A percentile compares a stretch with the other conserved stretches of the same genome.
phyloP scores from a whole-genome alignment of 169 alveolate genomes.

The Plasmodium ovale region DNA sequence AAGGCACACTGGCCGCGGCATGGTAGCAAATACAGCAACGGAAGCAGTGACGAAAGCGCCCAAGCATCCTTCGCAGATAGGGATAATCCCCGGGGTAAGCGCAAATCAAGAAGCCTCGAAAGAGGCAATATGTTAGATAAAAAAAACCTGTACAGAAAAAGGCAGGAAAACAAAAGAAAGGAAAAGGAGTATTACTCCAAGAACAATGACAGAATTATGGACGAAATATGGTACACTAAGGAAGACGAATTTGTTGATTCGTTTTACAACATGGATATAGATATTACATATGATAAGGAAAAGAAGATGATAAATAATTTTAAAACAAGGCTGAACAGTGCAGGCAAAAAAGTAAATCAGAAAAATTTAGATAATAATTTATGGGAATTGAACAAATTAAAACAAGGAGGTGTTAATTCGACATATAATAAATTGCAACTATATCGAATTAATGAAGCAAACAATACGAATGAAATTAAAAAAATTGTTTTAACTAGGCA shows the following conservation, averaged over 20 bases:
- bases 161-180: conserved; percentile 6
- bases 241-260: conserved; percentile 75
- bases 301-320: conserved; percentile 61
- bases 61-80: neutral
- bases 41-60: neutral
- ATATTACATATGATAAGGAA: conserved; percentile 42
- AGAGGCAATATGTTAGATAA: neutral
- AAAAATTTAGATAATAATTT: conserved; percentile 94
- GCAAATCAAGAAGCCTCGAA: neutral
- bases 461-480: conserved; percentile 92
- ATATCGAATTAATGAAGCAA: conserved; percentile 85
- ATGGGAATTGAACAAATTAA: conserved; percentile 97
- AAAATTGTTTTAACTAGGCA: conserved; percentile 93
- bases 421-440: conserved; percentile 84
- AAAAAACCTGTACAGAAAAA: neutral
- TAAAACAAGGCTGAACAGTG: conserved; percentile 55
- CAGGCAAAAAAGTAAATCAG: conserved; percentile 82
- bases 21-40: neutral
- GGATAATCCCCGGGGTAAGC: neutral
- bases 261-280: conserved; percentile 56
- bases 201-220: conserved; percentile 56
- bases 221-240: conserved; percentile 74
- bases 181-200: conserved; percentile 19
- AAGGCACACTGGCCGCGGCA: neutral
- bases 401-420: conserved; percentile 93